phyloP scores from a whole-genome alignment of 2,329 filamentous ascomycete species.

The Aspergillus niger region DNA sequence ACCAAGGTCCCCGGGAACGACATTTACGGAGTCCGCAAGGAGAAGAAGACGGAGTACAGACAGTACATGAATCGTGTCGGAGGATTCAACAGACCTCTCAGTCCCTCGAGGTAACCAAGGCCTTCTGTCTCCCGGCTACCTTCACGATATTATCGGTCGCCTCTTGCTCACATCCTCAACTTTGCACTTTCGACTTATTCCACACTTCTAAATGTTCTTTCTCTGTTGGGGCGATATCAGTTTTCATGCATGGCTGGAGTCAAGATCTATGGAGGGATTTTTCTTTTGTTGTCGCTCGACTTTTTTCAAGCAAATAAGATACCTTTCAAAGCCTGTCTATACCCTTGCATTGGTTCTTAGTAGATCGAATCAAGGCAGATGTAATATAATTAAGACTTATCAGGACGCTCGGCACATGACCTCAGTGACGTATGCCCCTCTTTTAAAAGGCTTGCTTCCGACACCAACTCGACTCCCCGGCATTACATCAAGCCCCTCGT shows the following conservation, averaged over 20 bases:
- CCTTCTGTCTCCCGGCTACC: constrained; percentile 1
- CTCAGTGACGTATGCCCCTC: constrained; percentile 33
- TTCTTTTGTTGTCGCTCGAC: neutral
- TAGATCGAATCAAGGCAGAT: neutral
- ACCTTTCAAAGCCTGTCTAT: constrained; percentile 3
- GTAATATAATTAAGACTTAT: constrained; percentile 1
- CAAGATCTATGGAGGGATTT: constrained; percentile 17
- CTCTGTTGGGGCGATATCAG: constrained; percentile 19
- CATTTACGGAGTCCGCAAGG: constrained; percentile 78
- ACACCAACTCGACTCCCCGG: neutral
- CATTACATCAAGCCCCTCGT: neutral
- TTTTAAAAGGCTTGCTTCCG: constrained; percentile 1
- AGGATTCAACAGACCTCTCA: constrained; percentile 54
- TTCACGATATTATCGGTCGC: neutral
- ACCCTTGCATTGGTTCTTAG: constrained; percentile 3
- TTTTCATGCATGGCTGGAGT: constrained; percentile 35
- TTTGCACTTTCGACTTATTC: constrained; percentile 6
- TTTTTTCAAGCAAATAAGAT: constrained; percentile 9
- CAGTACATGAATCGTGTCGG: constrained; percentile 79
- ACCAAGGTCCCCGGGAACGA: constrained; percentile 88
- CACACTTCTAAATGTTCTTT: constrained; percentile 11
- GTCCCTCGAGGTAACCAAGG: constrained; percentile 42
- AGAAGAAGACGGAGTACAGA: constrained; percentile 91
- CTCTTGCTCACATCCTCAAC: constrained; percentile 13
- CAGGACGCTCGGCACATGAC: constrained; percentile 29